Evolutionary conservation across 805 yeast species (phyloP), one percentile per base, ranked within the genome.

Genomic region (Ogataea populi-albae): DNA sequence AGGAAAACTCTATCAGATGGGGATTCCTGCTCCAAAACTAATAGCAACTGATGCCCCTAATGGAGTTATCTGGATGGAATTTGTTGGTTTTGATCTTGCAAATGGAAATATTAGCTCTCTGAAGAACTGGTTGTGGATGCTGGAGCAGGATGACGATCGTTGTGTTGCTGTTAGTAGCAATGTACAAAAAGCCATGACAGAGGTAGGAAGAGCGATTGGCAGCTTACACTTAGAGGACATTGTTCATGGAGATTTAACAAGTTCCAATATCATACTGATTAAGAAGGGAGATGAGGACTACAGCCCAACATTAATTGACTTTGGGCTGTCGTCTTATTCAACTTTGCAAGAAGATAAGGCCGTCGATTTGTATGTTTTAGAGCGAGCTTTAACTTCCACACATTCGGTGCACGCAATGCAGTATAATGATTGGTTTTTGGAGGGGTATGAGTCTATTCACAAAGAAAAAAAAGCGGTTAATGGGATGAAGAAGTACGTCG

Each of bases 321-420:
- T 93, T 63, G 98, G 98, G 0, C 68, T 93, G 14, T 84, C 95
- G 2, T 77, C 88, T 9, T 79, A 79, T 38, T 78, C 95, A 0
- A 70, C 72, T 1, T 57, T 87, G 43, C 73, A 84, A 0, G 98
- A 93, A 51, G 98, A 91, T 53, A 88, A 86, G 59, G 98, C 98
- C 3, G 98, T 93, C n/a, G 98, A 93, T 59, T 60, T 93, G 40
- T 93, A 93, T 51, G 98, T 93, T 8, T 62, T 93, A 41, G 98
- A 93, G 60, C 68, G 98, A 50, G 98, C 98, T 0, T 73, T 93
- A 14, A 64, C 77, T 20, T 86, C 96, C 47, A 93, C 98, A 1
- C 98, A 93, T 60, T 91, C 98, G 0, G 69, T 71, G 5, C 75
- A 73, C 51, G 70, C 95, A 2, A 71, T 69, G 1, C 50, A 57